phyloP scores from a whole-genome alignment of 306 rosid genomes.

The Cicer arietinum region DNA sequence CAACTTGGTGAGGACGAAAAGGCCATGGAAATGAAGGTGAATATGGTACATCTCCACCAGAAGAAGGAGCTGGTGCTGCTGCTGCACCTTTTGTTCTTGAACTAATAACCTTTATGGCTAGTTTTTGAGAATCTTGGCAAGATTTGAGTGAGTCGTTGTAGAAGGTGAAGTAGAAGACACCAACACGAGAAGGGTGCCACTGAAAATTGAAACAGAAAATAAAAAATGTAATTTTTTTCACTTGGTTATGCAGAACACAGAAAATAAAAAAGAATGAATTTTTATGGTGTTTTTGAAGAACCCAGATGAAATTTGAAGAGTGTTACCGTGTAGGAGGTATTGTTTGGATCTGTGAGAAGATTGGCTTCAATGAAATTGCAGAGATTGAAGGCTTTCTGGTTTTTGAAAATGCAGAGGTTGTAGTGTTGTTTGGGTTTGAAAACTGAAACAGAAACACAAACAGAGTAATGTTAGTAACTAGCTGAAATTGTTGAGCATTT shows the following conservation, averaged over 20 bases:
- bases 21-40: constrained; percentile 85
- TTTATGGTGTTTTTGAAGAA: constrained; percentile 9
- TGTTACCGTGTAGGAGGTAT: constrained; percentile 67
- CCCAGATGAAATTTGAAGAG: constrained; percentile 36
- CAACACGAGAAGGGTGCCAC: constrained; percentile 97
- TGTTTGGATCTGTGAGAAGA: constrained; percentile 66
- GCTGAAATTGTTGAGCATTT: constrained; percentile 19
- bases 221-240: not conserved
- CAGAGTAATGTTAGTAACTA: constrained; percentile 34
- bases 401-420: constrained; percentile 91
- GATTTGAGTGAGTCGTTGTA: constrained; percentile 62
- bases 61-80: constrained; percentile 59
- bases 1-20: constrained; percentile 68
- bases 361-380: constrained; percentile 85
- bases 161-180: constrained; percentile 88
- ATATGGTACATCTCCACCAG: constrained; percentile 65
- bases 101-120: constrained; percentile 67
- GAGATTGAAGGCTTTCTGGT: constrained; percentile 69
- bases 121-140: constrained; percentile 71
- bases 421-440: constrained; percentile 76
- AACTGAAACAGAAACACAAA: constrained; percentile 52
- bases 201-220: constrained; percentile 38
- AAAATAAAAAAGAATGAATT: constrained; percentile 26
- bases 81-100: constrained; percentile 33
- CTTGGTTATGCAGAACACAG: constrained; percentile 28